Percentiles rank a stretch among this genome's conserved stretches.
Conservation (phyloP, 331 rosid species). For the Quercus lobata region DNA sequence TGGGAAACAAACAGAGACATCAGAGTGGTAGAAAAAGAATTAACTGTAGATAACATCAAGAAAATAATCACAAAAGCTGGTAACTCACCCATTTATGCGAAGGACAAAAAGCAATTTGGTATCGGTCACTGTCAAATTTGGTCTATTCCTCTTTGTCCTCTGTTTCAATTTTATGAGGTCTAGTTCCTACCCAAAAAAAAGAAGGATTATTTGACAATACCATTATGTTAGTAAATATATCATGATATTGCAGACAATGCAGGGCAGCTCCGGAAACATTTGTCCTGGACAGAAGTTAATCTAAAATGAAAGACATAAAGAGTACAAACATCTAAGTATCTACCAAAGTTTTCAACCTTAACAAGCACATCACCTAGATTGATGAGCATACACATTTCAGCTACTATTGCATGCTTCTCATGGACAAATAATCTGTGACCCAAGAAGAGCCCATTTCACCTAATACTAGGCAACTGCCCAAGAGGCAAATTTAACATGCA, state of each 20-base stretch:
- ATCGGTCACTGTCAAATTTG: slow-evolving; percentile 11
- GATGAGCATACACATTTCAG: not conserved
- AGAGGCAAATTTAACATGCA: not conserved
- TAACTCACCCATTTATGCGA: slow-evolving; percentile 68
- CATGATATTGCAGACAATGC: not conserved
- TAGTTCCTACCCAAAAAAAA: slow-evolving; percentile 46
- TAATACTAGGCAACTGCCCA: not conserved
- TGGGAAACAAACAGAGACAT: slow-evolving; percentile 9
- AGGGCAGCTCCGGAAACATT: not conserved
- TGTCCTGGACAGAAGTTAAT: not conserved
- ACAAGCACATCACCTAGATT: not conserved
- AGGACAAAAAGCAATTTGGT: slow-evolving; percentile 53
- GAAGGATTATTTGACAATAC: not conserved
- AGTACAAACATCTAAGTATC: not conserved
- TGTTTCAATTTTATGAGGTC: slow-evolving; percentile 72
- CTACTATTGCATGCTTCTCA: not conserved
- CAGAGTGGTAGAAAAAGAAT: not conserved
- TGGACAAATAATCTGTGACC: not conserved
- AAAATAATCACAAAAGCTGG: not conserved
- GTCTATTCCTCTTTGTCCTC: slow-evolving; percentile 62
- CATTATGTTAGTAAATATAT: not conserved
- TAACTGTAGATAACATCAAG: not conserved
- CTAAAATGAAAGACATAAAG: not conserved
- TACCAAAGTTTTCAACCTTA: not conserved
- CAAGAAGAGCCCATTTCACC: not conserved